phyloP scores from a whole-genome alignment of 2,329 filamentous ascomycete species.

The Diaporthe sp. region DNA sequence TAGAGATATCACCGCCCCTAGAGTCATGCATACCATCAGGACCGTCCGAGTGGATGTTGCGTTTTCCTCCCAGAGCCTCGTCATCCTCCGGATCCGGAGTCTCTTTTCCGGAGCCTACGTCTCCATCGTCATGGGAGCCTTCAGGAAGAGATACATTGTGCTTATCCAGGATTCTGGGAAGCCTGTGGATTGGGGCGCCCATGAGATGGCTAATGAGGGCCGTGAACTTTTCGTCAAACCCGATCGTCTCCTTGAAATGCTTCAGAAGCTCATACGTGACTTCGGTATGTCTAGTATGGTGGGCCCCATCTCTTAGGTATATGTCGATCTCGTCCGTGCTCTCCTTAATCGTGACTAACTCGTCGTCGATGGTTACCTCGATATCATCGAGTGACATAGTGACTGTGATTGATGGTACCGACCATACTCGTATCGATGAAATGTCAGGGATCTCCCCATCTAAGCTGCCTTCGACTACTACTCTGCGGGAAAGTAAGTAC shows the following conservation, averaged over 20 bases:
- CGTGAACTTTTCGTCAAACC: neutral
- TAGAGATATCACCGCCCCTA: neutral
- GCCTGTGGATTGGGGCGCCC: neutral
- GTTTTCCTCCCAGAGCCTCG: neutral
- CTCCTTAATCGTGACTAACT: neutral
- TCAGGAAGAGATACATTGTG: neutral
- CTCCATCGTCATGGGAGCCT: neutral
- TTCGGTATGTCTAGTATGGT: neutral
- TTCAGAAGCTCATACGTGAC: neutral
- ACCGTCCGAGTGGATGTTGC: neutral
- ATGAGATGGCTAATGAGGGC: neutral
- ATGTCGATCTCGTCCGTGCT: neutral
- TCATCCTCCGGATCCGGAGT: neutral
- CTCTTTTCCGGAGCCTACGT: neutral
- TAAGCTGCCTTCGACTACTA: neutral
- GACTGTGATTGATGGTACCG: neutral
- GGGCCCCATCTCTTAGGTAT: neutral
- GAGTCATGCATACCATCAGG: neutral
- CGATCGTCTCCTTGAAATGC: neutral
- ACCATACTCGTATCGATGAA: neutral
- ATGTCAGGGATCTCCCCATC: neutral
- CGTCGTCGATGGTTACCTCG: neutral
- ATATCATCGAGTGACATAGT: neutral
- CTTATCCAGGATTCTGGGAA: neutral
- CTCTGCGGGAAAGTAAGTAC: neutral